Evolutionary conservation across 148 eudicot species (phyloP), one percentile per base, ranked within the genome.

Genomic region (Chenopodium quinoa): DNA sequence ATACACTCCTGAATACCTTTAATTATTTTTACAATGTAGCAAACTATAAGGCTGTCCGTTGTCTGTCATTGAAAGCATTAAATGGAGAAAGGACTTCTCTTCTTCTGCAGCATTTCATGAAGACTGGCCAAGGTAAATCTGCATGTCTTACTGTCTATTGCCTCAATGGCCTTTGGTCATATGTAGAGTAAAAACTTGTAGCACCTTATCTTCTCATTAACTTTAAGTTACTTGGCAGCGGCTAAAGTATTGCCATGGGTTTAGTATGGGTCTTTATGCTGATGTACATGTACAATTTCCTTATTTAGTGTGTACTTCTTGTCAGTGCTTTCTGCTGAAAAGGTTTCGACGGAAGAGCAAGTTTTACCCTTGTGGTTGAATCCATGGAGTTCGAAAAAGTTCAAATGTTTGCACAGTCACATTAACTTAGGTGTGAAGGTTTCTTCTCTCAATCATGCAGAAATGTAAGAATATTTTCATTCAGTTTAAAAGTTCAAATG

Each of bases 1-100:
- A 37, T 56, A 44, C 69, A 32, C 23, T 75, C 65, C 71, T 76
- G 72, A 68, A 3, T 46, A 16, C 46, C 48, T 70, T 84, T 60
- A 17, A 20, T 23, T 44, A 32, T n/a, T 25, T 68, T 48, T 17
- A 52, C 32, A 80, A 74, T 89, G 86, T 90, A 96, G 99, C 99
- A 65, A 96, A 96, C 77, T 96, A 96, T 83, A 94, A 88, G 84
- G 99, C 99, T 73, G 99, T 96, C 50, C 87, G 91, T 78, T 92
- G 93, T 84, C 93, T 96, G 68, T 90, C 94, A 46, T 85, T 96
- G 65, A 88, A 88, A 75, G 88, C 98, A 47, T 86, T 96, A 81
- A 96, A 96, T 76, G 87, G 90, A 80, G 92, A 92, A 90, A 89
- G 99, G 83, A 88, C 93, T 88, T 93, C 95, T 73, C 87, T 91